phyloP scores from a whole-genome alignment of 257 asterid genomes.

The Marsdenia floribunda region DNA sequence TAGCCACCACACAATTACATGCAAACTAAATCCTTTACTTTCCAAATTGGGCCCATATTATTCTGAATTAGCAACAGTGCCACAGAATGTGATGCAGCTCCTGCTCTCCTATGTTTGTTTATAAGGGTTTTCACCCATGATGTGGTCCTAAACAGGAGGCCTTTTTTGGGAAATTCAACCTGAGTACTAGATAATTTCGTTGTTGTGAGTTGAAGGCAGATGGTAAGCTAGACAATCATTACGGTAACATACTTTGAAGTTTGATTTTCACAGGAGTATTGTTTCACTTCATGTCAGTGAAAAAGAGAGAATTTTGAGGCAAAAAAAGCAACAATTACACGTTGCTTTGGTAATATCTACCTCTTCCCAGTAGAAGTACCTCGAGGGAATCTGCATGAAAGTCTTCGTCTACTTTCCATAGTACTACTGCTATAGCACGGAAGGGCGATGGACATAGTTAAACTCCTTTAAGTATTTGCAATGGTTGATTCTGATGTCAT shows the following conservation, averaged over 20 bases:
- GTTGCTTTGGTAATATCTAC: background rate
- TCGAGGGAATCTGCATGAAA: constrained; percentile 14
- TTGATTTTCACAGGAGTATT: background rate
- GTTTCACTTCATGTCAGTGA: constrained; percentile 2
- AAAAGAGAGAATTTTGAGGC: background rate
- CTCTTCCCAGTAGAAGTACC: background rate
- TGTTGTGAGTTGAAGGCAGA: constrained; percentile 3
- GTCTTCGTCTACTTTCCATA: constrained; percentile 15
- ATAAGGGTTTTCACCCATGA: background rate
- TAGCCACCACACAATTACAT: constrained; percentile 51
- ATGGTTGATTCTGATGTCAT: constrained; percentile 33
- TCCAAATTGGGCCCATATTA: constrained; percentile 14
- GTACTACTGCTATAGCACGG: background rate
- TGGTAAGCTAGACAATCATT: constrained; percentile 7
- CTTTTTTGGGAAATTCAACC: constrained; percentile 26
- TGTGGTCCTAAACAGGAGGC: constrained; percentile 9
- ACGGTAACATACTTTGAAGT: constrained; percentile 14
- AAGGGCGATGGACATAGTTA: background rate
- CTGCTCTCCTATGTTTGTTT: background rate
- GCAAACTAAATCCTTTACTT: constrained; percentile 22
- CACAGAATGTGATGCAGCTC: background rate
- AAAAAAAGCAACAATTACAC: background rate
- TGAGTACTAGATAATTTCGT: constrained; percentile 9
- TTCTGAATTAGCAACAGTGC: constrained; percentile 21
- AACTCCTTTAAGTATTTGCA: background rate